A percentile compares a stretch with the other conserved stretches of the same genome.
Evolutionary conservation across 78 protist species (phyloP).

Genomic region (Corallochytrium limacisporum): DNA sequence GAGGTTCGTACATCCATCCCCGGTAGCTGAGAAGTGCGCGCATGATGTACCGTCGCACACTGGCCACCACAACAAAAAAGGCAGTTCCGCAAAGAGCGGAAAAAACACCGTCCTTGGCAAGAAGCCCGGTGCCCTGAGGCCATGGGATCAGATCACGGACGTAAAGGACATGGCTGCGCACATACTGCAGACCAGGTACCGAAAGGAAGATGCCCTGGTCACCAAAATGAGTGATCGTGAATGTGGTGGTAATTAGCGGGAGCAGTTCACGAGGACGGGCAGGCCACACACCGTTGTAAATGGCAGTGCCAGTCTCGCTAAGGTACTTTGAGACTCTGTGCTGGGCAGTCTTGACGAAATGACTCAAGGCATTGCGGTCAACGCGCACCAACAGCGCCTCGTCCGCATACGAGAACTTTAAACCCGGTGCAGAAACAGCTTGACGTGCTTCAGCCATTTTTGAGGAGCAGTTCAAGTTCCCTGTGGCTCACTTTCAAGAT

Average conservation of each 20-base stretch:
- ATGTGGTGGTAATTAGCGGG: too few species aligned
- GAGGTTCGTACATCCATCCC: slow-evolving; percentile 23
- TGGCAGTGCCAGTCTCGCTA: too few species aligned
- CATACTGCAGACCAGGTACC: too few species aligned
- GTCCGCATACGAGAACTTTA: neutral
- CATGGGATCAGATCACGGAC: neutral
- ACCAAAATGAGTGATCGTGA: too few species aligned
- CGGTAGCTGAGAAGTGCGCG: slow-evolving; percentile 15
- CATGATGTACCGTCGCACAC: neutral
- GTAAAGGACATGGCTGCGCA: too few species aligned
- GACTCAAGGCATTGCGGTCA: neutral
- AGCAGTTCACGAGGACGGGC: too few species aligned
- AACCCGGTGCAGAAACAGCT: slow-evolving; percentile 1
- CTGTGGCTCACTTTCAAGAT: too few species aligned
- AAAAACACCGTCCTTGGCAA: slow-evolving; percentile 1
- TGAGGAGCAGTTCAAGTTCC: too few species aligned
- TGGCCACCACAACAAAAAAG: neutral
- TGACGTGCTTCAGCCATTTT: slow-evolving; percentile 23
- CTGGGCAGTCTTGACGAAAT: slow-evolving; percentile 10
- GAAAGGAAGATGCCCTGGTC: neutral
- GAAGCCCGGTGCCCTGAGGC: neutral
- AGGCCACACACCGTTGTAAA: neutral
- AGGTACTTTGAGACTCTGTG: neutral
- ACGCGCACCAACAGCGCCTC: neutral
- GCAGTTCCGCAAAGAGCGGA: slow-evolving; percentile 1